phyloP scores from a whole-genome alignment of 2,329 filamentous ascomycete genomes.

The Dryadomyces sulphureus region DNA sequence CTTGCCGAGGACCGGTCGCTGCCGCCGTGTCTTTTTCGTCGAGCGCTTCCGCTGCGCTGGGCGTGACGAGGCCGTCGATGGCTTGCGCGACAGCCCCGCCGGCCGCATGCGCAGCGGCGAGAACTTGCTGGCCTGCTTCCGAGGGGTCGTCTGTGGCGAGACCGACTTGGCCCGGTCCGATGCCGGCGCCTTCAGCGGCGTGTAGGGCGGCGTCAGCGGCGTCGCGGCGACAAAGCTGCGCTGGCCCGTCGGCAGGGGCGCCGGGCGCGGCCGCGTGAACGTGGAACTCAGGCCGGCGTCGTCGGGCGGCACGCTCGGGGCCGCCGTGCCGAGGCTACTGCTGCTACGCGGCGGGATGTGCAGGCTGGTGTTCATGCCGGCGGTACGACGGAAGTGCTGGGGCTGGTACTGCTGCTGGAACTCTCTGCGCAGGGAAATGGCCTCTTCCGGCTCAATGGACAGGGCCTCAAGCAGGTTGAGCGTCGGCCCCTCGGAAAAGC shows the following conservation, averaged over 20 bases:
- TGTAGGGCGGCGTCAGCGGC: not conserved
- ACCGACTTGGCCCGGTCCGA: not conserved
- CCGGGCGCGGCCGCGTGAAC: constrained; percentile 8
- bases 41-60: constrained; percentile 24
- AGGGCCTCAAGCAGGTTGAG: constrained; percentile 17
- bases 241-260: not conserved
- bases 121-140: constrained; percentile 1
- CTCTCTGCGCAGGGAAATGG: not conserved
- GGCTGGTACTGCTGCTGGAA: constrained; percentile 2
- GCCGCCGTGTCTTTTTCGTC: constrained; percentile 18
- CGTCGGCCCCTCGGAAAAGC: not conserved
- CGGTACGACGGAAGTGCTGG: not conserved
- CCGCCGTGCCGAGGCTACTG: not conserved
- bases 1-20: not conserved
- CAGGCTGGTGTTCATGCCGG: not conserved
- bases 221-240: too few species aligned
- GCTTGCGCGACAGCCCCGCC: constrained; percentile 13
- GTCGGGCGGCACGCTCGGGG: not conserved
- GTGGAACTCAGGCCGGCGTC: constrained; percentile 1
- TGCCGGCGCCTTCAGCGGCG: not conserved
- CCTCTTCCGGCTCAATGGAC: constrained; percentile 12
- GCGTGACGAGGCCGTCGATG: constrained; percentile 16
- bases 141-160: not conserved
- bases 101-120: constrained; percentile 9
- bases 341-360: not conserved